Evolutionary conservation across 179 eudicot genomes (phyloP), one percentile per base, ranked within the genome.

Genomic region (Beta macrorhiza): DNA sequence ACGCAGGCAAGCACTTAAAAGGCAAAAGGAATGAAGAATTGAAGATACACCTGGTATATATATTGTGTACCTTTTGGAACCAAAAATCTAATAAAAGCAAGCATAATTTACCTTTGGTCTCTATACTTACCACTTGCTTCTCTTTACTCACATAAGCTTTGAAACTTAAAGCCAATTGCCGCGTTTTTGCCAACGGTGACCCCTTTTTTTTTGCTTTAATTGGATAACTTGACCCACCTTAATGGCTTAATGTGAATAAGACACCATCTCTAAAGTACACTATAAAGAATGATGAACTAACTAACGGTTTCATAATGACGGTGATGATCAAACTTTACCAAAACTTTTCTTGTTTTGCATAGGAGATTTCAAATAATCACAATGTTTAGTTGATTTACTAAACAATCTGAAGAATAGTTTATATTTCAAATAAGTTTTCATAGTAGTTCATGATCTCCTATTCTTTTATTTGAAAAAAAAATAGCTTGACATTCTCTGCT

Each of bases 151-250:
- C 22, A 14, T 56, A n/a, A 62, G 5, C 9, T 65, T 81, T 58
- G 22, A 68, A 65, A 75, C 67, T 74, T 79, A 42, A 44, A 65
- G 67, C 74, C 20, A 37, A 16, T 65, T 81, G 47, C 79, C 83
- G 83, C 79, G 83, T 81, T 74, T 64, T 74, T 15, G 51, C 71
- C 10, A 59, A 37, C 42, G 42, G 42, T 37, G 42, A 37, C 42
- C 42, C 42, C 42, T 1, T 37, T 59, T 15, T 59, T 55, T 12
- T 55, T 10, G 58, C 58, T 55, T 55, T 7, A 55, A 55, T 3
- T 55, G 58, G 14, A 55, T 1, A 55, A 59, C 16, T 13, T 29
- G 71, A 67, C 71, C 71, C 71, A 67, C 49, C 17, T 7, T 67
- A 12, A 29, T 14, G 29, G 32, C 57, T 9, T 12, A 51, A 47